Conservation (phyloP, 192 early-diverging fungal genomes). For the Podila epigama region DNA sequence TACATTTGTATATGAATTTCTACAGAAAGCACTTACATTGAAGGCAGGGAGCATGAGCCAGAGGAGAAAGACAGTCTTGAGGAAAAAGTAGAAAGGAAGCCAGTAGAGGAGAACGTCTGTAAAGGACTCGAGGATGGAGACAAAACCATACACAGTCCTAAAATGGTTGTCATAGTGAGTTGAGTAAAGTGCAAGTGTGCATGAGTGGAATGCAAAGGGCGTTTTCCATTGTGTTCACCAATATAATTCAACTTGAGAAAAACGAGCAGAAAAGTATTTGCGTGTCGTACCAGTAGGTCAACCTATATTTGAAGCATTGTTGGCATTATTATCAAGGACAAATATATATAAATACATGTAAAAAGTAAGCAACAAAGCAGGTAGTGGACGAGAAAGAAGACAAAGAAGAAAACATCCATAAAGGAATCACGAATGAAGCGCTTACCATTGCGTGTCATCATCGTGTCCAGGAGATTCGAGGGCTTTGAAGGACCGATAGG, state of each 20-base stretch:
- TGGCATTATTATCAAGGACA: neutral
- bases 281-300: constrained; percentile 79
- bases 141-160: constrained; percentile 83
- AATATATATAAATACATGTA: neutral
- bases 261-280: neutral
- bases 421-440: neutral
- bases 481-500: constrained; percentile 91
- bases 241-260: neutral
- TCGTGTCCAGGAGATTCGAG: constrained; percentile 78
- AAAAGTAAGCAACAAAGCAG: neutral
- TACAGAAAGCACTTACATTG: constrained; percentile 44
- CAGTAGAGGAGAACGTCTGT: constrained; percentile 87
- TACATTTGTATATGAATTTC: neutral
- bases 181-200: neutral
- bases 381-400: neutral
- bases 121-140: constrained; percentile 89
- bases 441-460: constrained; percentile 83
- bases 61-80: constrained; percentile 87
- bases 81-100: constrained; percentile 92
- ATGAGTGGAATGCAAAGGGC: neutral
- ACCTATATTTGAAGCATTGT: constrained; percentile 9
- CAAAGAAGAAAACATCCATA: neutral
- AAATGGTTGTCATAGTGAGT: neutral
- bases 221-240: too few relatives aligned
- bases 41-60: constrained; percentile 83